These are phyloP conservation scores for Domatiomyces catenatus DNA, from an alignment of 2,329 filamentous ascomycete genomes.

Conservation along the genomic window DNA sequence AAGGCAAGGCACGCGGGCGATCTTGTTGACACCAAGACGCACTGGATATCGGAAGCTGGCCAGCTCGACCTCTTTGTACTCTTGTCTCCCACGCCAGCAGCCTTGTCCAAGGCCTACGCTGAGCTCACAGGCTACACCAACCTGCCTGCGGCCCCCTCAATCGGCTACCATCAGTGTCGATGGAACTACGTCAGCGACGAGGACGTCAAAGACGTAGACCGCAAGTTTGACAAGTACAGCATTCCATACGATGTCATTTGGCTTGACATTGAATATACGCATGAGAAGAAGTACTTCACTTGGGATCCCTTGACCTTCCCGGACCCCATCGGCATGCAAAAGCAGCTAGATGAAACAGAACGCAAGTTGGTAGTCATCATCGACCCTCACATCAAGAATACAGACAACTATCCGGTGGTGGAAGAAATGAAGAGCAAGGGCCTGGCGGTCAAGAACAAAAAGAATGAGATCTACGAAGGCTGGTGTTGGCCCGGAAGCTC, in stretches of 20 bases:
- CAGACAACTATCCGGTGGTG: slow-evolving; percentile 58
- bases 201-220: slow-evolving; percentile 90
- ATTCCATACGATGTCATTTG: slow-evolving; percentile 98
- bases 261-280: slow-evolving; percentile 95
- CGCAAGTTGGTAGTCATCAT: slow-evolving; percentile 90
- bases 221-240: slow-evolving; percentile 85
- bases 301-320: slow-evolving; percentile 84
- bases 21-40: slow-evolving; percentile 61
- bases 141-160: slow-evolving; percentile 78
- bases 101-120: slow-evolving; percentile 66
- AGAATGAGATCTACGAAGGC: slow-evolving; percentile 75
- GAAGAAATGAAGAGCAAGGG: slow-evolving; percentile 72
- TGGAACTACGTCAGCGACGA: slow-evolving; percentile 99
- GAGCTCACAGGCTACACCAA: slow-evolving; percentile 85
- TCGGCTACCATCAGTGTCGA: slow-evolving; percentile 92
- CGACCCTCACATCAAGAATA: slow-evolving; percentile 95
- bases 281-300: slow-evolving; percentile 95
- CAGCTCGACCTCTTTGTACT: slow-evolving; percentile 88
- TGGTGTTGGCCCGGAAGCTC: slow-evolving; percentile 99
- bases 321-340: slow-evolving; percentile 71
- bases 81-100: slow-evolving; percentile 70
- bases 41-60: slow-evolving; percentile 92
- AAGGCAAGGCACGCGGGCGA: slow-evolving; percentile 60
- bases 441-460: slow-evolving; percentile 77
- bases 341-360: slow-evolving; percentile 70